Base-by-base conservation (phyloP, 768 basidiomycete species). In the Mycena rosella region DNA sequence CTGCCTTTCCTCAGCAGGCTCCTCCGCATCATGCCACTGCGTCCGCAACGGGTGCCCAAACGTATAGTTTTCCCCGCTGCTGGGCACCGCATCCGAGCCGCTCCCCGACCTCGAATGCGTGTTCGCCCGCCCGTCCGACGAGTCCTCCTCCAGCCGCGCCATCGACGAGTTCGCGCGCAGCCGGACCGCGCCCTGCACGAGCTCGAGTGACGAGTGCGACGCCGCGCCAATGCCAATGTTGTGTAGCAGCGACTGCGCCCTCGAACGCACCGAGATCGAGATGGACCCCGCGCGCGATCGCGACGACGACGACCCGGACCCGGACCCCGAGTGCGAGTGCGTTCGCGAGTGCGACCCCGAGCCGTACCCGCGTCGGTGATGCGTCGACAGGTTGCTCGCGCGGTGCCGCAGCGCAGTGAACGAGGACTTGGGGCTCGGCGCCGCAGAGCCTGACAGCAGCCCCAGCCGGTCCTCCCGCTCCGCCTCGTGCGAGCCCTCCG, bases 171-270 rank as follows among this genome's bases (percentile, higher is more conserved):
- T 88, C 36, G 90, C 83, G 22, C 89, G 84, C 27, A 85, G 83
- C 44, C 87, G 83, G 24, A 47, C 45, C 17, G 45, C 45, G 10
- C 45, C 24, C 49, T 59, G 57, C 20, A 88, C 87, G 15, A 87
- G 81, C 34, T 89, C 89, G 42, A 91, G 72, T 30, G 89, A 90
- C 0, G 87, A 87, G 40, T 86, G 81, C 10, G 89, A 89, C 0
- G 89, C 90, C 5, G 86, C 85, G 1, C 85, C 85, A 14, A 92
- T 81, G 1, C 85, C 85, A 14, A 92, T 81, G 56, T 85, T 84
- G 65, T 91, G 90, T 64, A 94, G 86, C 62, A 93, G 74, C 5
- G 89, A 89, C 74, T 91, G 90, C 5, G 91, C 81, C 8, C 90
- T 82, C 36, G 87, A 87, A n/a, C 92, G 85, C 44, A 88, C 85